phyloP scores from a whole-genome alignment of 192 early-diverging fungal species.

The Mortierella antarctica region DNA sequence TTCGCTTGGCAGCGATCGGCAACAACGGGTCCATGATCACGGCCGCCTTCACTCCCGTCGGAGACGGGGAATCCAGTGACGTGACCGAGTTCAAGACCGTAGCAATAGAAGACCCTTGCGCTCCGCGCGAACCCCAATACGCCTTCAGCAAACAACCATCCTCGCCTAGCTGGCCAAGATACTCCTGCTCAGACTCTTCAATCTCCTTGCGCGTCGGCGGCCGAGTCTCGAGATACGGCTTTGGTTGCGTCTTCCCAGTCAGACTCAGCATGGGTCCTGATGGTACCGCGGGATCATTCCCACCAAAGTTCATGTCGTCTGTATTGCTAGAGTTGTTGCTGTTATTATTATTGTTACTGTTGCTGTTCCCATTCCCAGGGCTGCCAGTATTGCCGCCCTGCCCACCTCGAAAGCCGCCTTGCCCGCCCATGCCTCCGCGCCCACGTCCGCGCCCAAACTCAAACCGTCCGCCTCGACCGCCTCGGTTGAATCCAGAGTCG shows the following conservation, averaged over 20 bases:
- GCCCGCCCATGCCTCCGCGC: slow-evolving; percentile 2
- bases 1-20: slow-evolving; percentile 12
- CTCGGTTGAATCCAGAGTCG: slow-evolving; percentile 1
- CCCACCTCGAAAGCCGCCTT: slow-evolving; percentile 6
- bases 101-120: slow-evolving; percentile 34
- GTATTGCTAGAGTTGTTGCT: slow-evolving; percentile 2
- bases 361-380: neutral
- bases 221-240: slow-evolving; percentile 35
- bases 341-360: slow-evolving; percentile 10
- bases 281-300: neutral
- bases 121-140: slow-evolving; percentile 45
- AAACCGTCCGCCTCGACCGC: slow-evolving; percentile 19
- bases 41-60: neutral
- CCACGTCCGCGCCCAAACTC: slow-evolving; percentile 9
- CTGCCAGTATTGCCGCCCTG: neutral
- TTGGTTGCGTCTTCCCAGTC: slow-evolving; percentile 38
- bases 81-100: slow-evolving; percentile 26
- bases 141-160: slow-evolving; percentile 44
- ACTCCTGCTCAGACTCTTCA: slow-evolving; percentile 31
- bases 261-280: slow-evolving; percentile 31
- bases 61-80: slow-evolving; percentile 28
- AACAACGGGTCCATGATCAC: neutral
- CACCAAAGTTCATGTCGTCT: slow-evolving; percentile 28
- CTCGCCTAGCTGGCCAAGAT: slow-evolving; percentile 35
- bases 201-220: slow-evolving; percentile 40